Conservation (phyloP, 2,329 filamentous ascomycete species). For the Colletotrichum aenigma region DNA sequence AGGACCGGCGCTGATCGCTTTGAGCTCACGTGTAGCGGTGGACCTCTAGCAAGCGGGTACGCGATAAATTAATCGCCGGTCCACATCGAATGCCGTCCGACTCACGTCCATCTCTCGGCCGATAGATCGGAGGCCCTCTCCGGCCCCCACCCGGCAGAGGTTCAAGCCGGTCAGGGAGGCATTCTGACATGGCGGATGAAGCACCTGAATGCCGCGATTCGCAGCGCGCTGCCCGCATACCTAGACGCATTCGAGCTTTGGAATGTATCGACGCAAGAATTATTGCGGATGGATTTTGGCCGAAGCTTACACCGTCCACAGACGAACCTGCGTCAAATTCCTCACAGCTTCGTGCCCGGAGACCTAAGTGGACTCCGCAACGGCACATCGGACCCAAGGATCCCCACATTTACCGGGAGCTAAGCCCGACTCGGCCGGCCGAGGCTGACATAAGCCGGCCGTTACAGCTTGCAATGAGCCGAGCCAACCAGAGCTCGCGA, state of each 20-base stretch:
- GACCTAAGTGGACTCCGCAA: neutral
- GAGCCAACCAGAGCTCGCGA: neutral
- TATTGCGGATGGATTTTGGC: neutral
- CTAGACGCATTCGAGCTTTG: neutral
- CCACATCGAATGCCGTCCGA: neutral
- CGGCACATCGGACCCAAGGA: neutral
- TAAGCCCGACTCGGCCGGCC: neutral
- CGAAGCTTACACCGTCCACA: neutral
- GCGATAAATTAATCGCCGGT: neutral
- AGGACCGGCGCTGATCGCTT: neutral
- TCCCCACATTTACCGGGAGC: neutral
- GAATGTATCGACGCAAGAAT: neutral
- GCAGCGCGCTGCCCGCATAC: no score
- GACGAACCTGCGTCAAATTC: neutral
- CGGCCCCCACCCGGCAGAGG: neutral
- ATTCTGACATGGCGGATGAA: neutral
- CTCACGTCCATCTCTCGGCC: neutral
- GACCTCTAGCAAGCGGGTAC: neutral
- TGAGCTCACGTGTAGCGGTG: neutral
- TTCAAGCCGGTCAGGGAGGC: neutral
- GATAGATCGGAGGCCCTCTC: neutral
- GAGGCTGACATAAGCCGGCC: neutral
- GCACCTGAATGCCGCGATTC: neutral
- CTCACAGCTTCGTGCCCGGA: neutral
- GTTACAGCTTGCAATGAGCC: neutral